phyloP scores from a whole-genome alignment of 805 yeast genomes.

The Cyberlindnera veronae region DNA sequence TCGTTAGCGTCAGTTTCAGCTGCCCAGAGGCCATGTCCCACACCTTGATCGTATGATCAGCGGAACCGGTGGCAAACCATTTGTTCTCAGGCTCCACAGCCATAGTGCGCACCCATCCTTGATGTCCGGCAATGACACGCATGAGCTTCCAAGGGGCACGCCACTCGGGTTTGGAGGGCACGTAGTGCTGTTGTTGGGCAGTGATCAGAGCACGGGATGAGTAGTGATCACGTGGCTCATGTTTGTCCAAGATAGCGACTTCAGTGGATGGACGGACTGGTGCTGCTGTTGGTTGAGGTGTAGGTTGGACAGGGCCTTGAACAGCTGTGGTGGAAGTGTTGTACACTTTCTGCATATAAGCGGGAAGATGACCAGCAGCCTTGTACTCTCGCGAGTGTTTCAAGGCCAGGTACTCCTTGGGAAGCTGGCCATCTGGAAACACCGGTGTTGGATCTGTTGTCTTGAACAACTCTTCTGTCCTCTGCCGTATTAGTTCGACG shows the following conservation, averaged over 20 bases:
- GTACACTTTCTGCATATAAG: slow-evolving; percentile 27
- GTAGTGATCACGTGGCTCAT: slow-evolving; percentile 5
- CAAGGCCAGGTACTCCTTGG: slow-evolving; percentile 26
- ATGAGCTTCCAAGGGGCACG: slow-evolving; percentile 71
- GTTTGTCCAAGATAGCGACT: slow-evolving; percentile 4
- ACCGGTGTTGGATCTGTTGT: slow-evolving; percentile 2
- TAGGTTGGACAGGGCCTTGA: too few relatives aligned
- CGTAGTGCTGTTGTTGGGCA: slow-evolving; percentile 14
- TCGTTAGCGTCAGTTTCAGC: slow-evolving; percentile 74
- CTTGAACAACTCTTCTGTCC: slow-evolving; percentile 14
- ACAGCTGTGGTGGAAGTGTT: slow-evolving; percentile 12
- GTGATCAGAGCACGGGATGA: slow-evolving; percentile 15
- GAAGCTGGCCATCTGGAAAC: slow-evolving; percentile 15
- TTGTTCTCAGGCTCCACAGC: slow-evolving; percentile 81
- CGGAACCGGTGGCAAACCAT: slow-evolving; percentile 91
- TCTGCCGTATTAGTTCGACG: slow-evolving; percentile 11
- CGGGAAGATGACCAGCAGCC: slow-evolving; percentile 27
- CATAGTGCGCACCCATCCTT: slow-evolving; percentile 88
- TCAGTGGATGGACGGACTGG: neutral
- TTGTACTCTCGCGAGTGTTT: slow-evolving; percentile 32
- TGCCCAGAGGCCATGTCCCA: slow-evolving; percentile 83
- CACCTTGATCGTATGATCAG: slow-evolving; percentile 82
- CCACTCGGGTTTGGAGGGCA: slow-evolving; percentile 32
- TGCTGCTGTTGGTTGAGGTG: slow-evolving; percentile 1
- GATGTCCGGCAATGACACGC: slow-evolving; percentile 81